phyloP scores from a whole-genome alignment of 768 basidiomycete species.

The Rhizopogon sp. region DNA sequence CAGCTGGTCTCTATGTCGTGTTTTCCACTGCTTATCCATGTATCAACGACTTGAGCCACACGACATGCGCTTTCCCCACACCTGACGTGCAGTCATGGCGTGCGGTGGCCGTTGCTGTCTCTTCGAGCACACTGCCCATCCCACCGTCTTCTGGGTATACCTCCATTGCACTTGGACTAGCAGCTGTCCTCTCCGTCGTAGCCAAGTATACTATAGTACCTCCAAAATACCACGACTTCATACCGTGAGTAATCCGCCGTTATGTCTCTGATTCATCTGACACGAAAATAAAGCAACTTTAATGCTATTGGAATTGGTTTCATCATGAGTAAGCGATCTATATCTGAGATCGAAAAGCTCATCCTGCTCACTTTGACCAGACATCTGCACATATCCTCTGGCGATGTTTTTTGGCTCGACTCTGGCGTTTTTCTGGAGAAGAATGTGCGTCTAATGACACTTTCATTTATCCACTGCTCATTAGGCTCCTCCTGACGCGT shows the following conservation, averaged over 20 bases:
- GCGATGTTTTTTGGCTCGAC: slow-evolving; percentile 20
- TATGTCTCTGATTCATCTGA: not conserved
- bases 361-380: not conserved
- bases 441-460: not conserved
- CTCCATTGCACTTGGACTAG: slow-evolving; percentile 46
- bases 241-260: not conserved
- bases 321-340: not conserved
- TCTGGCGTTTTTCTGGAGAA: slow-evolving; percentile 15
- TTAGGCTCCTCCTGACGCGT: not conserved
- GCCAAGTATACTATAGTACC: slow-evolving; percentile 22
- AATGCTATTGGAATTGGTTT: not conserved
- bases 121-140: slow-evolving; percentile 24
- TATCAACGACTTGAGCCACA: slow-evolving; percentile 25
- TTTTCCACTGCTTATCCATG: slow-evolving; percentile 58
- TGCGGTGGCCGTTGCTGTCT: slow-evolving; percentile 1
- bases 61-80: slow-evolving; percentile 1
- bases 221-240: slow-evolving; percentile 1
- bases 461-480: not conserved
- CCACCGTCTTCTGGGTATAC: slow-evolving; percentile 50
- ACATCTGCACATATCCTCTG: slow-evolving; percentile 17
- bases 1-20: slow-evolving; percentile 49
- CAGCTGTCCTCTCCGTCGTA: slow-evolving; percentile 37
- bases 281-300: not conserved
- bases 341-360: not conserved
- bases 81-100: slow-evolving; percentile 4